Evolutionary conservation across 805 yeast genomes (phyloP).

Genomic region (Kuraishia piskuri): DNA sequence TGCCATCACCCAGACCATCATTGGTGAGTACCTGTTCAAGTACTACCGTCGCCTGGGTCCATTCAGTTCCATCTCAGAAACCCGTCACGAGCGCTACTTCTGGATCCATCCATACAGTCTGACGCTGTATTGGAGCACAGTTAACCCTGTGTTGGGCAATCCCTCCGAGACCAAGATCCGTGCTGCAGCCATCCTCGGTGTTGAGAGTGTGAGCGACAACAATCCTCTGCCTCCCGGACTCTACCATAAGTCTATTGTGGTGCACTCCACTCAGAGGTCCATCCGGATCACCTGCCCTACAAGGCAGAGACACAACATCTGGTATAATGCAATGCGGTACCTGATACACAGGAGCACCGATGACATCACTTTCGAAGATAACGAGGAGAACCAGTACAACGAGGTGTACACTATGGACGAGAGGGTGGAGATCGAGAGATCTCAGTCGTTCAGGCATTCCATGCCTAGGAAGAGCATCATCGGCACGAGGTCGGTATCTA

Average conservation of each 20-base stretch:
- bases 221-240: slow-evolving; percentile 88
- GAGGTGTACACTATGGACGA: slow-evolving; percentile 2
- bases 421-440: slow-evolving; percentile 13
- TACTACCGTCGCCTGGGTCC: slow-evolving; percentile 76
- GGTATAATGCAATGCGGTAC: slow-evolving; percentile 81
- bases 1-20: slow-evolving; percentile 84
- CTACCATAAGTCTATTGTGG: slow-evolving; percentile 74
- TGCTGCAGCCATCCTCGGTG: slow-evolving; percentile 72
- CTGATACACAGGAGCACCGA: slow-evolving; percentile 32
- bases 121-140: slow-evolving; percentile 82
- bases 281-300: slow-evolving; percentile 83
- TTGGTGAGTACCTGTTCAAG: slow-evolving; percentile 85
- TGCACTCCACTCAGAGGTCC: slow-evolving; percentile 53
- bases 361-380: slow-evolving; percentile 1
- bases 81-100: slow-evolving; percentile 84
- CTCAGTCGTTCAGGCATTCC: slow-evolving; percentile 18
- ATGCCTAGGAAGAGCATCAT: slow-evolving; percentile 11
- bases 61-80: slow-evolving; percentile 63
- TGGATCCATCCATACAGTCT: slow-evolving; percentile 95
- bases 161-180: slow-evolving; percentile 60
- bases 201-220: slow-evolving; percentile 73
- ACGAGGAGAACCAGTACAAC: slow-evolving; percentile 2
- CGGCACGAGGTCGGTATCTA: not conserved
- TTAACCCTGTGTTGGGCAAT: slow-evolving; percentile 68
- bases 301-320: slow-evolving; percentile 78